Conservation (phyloP, 1,284 basidiomycete genomes). For the Schizopora paradoxa region DNA sequence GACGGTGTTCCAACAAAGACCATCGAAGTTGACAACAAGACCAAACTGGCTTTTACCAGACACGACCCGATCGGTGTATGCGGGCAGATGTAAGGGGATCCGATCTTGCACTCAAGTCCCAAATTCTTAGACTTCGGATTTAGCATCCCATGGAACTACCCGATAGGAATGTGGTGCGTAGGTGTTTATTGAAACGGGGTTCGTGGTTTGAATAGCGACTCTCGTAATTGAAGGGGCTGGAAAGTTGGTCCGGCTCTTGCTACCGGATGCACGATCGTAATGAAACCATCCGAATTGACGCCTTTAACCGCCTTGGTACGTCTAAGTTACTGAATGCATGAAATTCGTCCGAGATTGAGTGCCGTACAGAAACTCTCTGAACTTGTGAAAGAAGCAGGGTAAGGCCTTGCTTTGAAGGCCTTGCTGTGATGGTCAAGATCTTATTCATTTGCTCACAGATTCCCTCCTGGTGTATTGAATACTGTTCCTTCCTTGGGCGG, state of each 20-base stretch:
- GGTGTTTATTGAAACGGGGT: not conserved
- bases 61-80: constrained; percentile 95
- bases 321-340: constrained; percentile 15
- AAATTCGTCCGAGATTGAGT: constrained; percentile 3
- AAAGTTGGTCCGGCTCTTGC: constrained; percentile 89
- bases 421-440: not conserved
- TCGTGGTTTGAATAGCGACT: too few species aligned
- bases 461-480: constrained; percentile 92
- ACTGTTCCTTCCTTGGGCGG: constrained; percentile 78
- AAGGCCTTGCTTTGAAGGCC: constrained; percentile 10
- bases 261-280: constrained; percentile 81
- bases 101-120: constrained; percentile 17
- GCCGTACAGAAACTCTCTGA: constrained; percentile 67
- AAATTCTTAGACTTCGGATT: constrained; percentile 5
- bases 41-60: constrained; percentile 79
- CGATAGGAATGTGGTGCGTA: constrained; percentile 81
- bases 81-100: constrained; percentile 69
- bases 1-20: constrained; percentile 37
- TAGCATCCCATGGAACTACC: constrained; percentile 91
- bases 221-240: constrained; percentile 61
- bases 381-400: constrained; percentile 77
- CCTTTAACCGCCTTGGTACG: constrained; percentile 82
- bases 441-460: constrained; percentile 41
- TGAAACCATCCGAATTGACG: constrained; percentile 91
- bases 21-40: constrained; percentile 76